Evolutionary conservation across 441 rosid genomes (phyloP).

Genomic region (Gossypium lobatum): DNA sequence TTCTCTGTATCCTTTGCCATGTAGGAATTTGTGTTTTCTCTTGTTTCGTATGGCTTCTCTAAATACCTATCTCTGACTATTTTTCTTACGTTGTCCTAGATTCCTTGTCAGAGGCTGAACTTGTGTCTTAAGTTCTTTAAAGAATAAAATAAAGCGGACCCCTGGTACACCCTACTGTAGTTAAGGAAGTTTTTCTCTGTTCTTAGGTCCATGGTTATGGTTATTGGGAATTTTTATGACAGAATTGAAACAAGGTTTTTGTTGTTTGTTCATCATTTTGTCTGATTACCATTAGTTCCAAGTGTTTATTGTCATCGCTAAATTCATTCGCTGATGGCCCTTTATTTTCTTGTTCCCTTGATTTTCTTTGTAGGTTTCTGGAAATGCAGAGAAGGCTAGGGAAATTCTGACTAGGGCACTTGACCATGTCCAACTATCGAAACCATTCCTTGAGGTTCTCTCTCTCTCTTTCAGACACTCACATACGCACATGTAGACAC

Average conservation of each 20-base stretch:
- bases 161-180: neutral
- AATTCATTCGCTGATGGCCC: neutral
- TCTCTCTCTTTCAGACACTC: neutral
- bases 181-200: neutral
- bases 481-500: neutral
- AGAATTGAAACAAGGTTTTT: neutral
- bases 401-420: conserved; percentile 65
- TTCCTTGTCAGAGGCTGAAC: neutral
- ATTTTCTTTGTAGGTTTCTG: conserved; percentile 41
- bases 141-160: no score
- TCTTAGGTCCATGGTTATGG: neutral
- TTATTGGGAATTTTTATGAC: neutral
- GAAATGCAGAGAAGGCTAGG: conserved; percentile 70
- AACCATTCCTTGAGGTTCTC: conserved; percentile 72
- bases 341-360: conserved; percentile 6
- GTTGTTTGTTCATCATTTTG: neutral
- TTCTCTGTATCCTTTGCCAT: neutral
- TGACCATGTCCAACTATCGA: conserved; percentile 71
- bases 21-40: neutral
- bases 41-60: neutral
- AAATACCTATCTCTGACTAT: neutral
- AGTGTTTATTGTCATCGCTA: neutral
- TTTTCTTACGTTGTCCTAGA: neutral
- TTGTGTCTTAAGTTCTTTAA: neutral
- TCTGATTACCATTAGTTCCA: neutral